Evolutionary conservation across 2,329 filamentous ascomycete species (phyloP).

Genomic region (Shiraia bambusicola): DNA sequence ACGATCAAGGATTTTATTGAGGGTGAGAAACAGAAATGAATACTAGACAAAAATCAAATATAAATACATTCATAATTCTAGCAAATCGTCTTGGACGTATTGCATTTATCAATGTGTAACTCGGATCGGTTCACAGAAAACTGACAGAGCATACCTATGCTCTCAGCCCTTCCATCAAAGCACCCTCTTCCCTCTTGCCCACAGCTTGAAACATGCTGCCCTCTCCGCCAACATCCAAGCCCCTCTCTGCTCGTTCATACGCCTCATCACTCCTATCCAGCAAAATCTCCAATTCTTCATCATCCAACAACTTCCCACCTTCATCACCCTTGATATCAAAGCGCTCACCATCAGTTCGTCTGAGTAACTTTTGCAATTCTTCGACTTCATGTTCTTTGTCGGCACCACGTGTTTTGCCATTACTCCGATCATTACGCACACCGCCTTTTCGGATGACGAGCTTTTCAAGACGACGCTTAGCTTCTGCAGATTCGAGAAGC

Average conservation of each 20-base stretch:
- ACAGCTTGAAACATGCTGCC: constrained; percentile 68
- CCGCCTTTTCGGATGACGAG: constrained; percentile 90
- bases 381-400: constrained; percentile 49
- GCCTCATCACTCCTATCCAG: constrained; percentile 73
- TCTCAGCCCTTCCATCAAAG: constrained; percentile 53
- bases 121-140: no score
- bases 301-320: constrained; percentile 68
- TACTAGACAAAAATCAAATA: not conserved
- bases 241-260: constrained; percentile 73
- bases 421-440: constrained; percentile 56
- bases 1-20: constrained; percentile 50
- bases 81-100: not conserved
- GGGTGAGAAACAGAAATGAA: constrained; percentile 22
- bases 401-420: constrained; percentile 53
- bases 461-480: constrained; percentile 89
- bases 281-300: constrained; percentile 74
- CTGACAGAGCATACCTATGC: constrained; percentile 19
- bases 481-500: constrained; percentile 82
- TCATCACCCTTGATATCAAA: constrained; percentile 59
- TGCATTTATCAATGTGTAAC: no score
- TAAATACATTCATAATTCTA: not conserved
- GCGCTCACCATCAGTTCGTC: constrained; percentile 67
- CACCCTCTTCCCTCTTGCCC: constrained; percentile 67
- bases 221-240: constrained; percentile 68
- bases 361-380: constrained; percentile 50